Percentiles rank a stretch among this genome's conserved stretches.
Conservation (phyloP, 2,329 filamentous ascomycete genomes). For the Scleromitrula shiraiana region DNA sequence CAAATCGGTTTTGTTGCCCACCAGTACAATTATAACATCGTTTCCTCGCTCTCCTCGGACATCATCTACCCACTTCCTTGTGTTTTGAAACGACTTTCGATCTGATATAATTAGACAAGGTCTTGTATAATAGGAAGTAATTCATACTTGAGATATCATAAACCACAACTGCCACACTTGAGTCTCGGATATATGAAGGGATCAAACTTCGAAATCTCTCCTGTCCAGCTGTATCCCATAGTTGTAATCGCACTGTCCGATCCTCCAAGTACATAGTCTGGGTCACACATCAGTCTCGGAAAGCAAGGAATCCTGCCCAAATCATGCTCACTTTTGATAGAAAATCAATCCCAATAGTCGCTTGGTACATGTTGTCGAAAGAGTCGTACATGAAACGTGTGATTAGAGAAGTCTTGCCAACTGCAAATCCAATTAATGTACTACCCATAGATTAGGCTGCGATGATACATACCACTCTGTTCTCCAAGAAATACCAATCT, state of each 20-base stretch:
- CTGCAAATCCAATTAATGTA: conserved; percentile 40
- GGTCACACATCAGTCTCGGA: conserved; percentile 15
- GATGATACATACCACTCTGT: conserved; percentile 74
- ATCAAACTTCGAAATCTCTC: conserved; percentile 96
- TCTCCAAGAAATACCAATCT: conserved; percentile 97
- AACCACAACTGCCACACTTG: conserved; percentile 93
- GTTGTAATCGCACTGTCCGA: conserved; percentile 89
- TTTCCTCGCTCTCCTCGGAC: conserved; percentile 93
- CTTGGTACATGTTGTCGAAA: conserved; percentile 99
- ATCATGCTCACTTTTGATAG: conserved; percentile 71
- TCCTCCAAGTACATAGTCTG: conserved; percentile 99
- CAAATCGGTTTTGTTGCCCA: conserved; percentile 98
- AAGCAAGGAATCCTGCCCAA: conserved; percentile 1
- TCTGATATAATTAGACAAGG: conserved; percentile 41
- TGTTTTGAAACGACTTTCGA: conserved; percentile 96
- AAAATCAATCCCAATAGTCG: conserved; percentile 98
- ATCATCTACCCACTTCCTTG: conserved; percentile 98
- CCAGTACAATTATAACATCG: conserved; percentile 97
- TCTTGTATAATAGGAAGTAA: neutral
- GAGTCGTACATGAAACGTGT: conserved; percentile 99
- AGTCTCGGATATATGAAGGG: conserved; percentile 97
- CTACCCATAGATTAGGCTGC: neutral
- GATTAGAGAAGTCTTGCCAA: conserved; percentile 97
- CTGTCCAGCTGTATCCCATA: conserved; percentile 98
- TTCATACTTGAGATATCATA: conserved; percentile 90